Evolutionary conservation across 2,329 filamentous ascomycete species (phyloP), one percentile per base, ranked within the genome.

Genomic region (Fusarium miscanthi): DNA sequence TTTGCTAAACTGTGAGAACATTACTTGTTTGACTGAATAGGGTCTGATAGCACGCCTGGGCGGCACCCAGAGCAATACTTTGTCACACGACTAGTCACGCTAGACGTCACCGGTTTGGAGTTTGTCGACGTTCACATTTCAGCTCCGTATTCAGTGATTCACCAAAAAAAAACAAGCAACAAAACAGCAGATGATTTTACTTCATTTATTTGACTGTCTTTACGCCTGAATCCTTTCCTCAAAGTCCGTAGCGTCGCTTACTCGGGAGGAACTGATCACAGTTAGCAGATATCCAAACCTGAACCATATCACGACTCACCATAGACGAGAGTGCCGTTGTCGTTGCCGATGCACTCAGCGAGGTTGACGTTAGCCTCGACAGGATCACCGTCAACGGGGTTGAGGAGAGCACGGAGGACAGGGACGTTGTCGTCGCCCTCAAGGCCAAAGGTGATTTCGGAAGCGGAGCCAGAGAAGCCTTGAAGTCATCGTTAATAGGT

Each of bases 341-440:
- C 73, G 80, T 90, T 90, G 65, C 79, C 78, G 59, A 91, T 83
- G 65, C 86, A 82, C 84, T 89, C 87, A 6, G 84, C 78, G 10
- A 91, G 83, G 81, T 91, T 90, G 71, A 90, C 70, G 73, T 90
- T 84, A 41, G 82, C 79, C 11, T 78, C 64, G 4, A 80, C 64
- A 3, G 63, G 59, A 23, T 88, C 80, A 42, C 87, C 87, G 0
- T 86, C 81, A 3, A 78, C 53, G 37, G 84, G 82, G 42, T 65
- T 74, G 37, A 90, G 83, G 0, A 51, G 65, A 41, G 87, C 88
- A 23, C 87, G 86, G 49, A 91, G 86, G 48, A 90, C 76, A 41
- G 88, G 87, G 27, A 86, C 82, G 3, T 77, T 70, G 25, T 81
- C 86, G 30, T 81, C 85, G 27, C 87, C 87, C 79, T 90, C 88